Evolutionary conservation across 768 basidiomycete species (phyloP).

Genomic region (Trametes coccinea): DNA sequence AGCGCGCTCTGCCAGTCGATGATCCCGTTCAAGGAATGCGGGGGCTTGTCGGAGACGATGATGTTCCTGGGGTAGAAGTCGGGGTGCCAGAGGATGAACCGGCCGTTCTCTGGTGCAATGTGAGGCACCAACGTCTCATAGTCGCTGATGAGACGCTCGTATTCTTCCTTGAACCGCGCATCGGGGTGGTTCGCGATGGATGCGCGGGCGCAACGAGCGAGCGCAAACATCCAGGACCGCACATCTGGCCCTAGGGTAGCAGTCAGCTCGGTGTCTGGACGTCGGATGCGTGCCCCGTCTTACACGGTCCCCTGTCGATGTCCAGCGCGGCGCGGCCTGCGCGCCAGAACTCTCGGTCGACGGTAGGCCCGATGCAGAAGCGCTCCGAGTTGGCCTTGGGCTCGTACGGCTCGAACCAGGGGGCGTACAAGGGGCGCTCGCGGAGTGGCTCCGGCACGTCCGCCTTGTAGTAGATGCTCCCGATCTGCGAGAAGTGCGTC

Average conservation of each 20-base stretch:
- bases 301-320: slow-evolving; percentile 20
- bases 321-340: slow-evolving; percentile 7
- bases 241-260: slow-evolving; percentile 8
- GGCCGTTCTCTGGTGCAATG: neutral
- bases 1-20: slow-evolving; percentile 24
- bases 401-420: no score
- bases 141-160: slow-evolving; percentile 2
- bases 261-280: neutral
- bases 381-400: neutral
- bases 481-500: slow-evolving; percentile 20
- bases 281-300: neutral
- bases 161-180: neutral
- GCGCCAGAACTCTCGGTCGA: slow-evolving; percentile 22
- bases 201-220: slow-evolving; percentile 1
- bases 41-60: slow-evolving; percentile 7
- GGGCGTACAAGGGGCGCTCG: slow-evolving; percentile 12
- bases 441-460: slow-evolving; percentile 14
- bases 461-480: slow-evolving; percentile 25
- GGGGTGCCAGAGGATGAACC: slow-evolving; percentile 25
- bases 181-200: neutral
- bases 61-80: slow-evolving; percentile 23
- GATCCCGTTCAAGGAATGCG: slow-evolving; percentile 13
- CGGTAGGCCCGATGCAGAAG: slow-evolving; percentile 22
- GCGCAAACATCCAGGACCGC: slow-evolving; percentile 6
- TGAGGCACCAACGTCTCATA: slow-evolving; percentile 4